Base-by-base conservation (phyloP, 2,329 filamentous ascomycete species). In the Juglanconis sp. region DNA sequence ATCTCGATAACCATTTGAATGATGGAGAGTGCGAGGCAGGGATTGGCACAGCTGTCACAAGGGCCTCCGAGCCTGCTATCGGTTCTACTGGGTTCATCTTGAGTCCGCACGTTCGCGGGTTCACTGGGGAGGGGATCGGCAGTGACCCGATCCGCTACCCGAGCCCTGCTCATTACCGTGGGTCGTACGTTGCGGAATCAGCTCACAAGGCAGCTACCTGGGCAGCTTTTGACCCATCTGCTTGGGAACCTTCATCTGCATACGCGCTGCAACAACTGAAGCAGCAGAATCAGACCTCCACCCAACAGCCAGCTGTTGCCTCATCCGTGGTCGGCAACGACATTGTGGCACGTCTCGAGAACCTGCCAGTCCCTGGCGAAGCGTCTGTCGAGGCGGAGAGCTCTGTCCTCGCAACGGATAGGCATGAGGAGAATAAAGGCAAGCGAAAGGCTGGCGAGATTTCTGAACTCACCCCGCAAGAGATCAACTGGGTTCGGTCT, bases 381-480 rank as follows among this genome's bases (percentile, higher is more conserved):
- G 10, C 10, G 10, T 10, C 10, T 42, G 38, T 10, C 11, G 10
- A 15, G 5, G n/a, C 38, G n/a, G n/a, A 13, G 4, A 42, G 38
- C 5, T 42, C 38, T 42, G 38, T 13, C 6, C 4, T 30, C 10
- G n/a, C 32, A 7, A 40, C 8, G 4, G 13, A 44, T 11, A 36
- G 30, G 13, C 30, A 24, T 5, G 40, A 55, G 2, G 40, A 31
- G 9, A 35, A 9, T 1, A 55, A 55, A 31, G 47, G 55, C 30
- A 64, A 64, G 50, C 60, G 62, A 2, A 64, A 60, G 57, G 60
- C 60, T 3, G 50, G 17, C 4, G 62, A 59, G 1, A 64, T 64
- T 1, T 64, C 62, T 15, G 56, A 59, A 17, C 7, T 46, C 3
- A 54, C 53, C 30, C 32, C 59, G 6, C 7, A 50, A 17, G 59